These are phyloP conservation scores for Trametes elegans DNA, from an alignment of 768 basidiomycete species.

Conservation along the genomic window DNA sequence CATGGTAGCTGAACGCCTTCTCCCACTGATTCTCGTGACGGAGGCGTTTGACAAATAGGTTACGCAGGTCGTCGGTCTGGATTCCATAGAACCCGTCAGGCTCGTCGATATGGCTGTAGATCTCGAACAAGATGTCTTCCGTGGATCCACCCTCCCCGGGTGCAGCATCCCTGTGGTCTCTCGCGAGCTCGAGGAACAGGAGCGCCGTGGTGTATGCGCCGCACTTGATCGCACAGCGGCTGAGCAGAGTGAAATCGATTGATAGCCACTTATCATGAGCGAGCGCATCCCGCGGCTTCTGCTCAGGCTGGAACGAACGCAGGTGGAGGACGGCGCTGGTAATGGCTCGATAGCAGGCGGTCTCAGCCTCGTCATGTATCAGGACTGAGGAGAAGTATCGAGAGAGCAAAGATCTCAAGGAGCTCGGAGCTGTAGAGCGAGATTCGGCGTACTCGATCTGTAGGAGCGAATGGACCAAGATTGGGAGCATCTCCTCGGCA, in stretches of 20 bases:
- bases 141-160: conserved; percentile 34
- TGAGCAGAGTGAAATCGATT: conserved; percentile 70
- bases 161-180: conserved; percentile 46
- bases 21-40: conserved; percentile 94
- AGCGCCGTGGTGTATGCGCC: conserved; percentile 89
- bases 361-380: conserved; percentile 33
- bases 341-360: conserved; percentile 52
- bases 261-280: conserved; percentile 80
- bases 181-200: conserved; percentile 81
- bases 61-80: conserved; percentile 68
- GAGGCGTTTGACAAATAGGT: conserved; percentile 79
- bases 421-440: conserved; percentile 22
- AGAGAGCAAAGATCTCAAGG: conserved; percentile 38
- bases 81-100: conserved; percentile 99
- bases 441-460: conserved; percentile 26
- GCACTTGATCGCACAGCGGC: conserved; percentile 68
- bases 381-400: conserved; percentile 60
- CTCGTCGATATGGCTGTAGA: conserved; percentile 95
- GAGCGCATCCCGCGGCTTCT: conserved; percentile 35
- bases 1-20: conserved; percentile 87
- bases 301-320: conserved; percentile 55
- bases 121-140: conserved; percentile 82
- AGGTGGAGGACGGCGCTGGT: conserved; percentile 80
- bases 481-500: conserved; percentile 66
- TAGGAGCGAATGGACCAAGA: conserved; percentile 72